phyloP scores from a whole-genome alignment of 306 rosid species.

The Hippophae tibetana region DNA sequence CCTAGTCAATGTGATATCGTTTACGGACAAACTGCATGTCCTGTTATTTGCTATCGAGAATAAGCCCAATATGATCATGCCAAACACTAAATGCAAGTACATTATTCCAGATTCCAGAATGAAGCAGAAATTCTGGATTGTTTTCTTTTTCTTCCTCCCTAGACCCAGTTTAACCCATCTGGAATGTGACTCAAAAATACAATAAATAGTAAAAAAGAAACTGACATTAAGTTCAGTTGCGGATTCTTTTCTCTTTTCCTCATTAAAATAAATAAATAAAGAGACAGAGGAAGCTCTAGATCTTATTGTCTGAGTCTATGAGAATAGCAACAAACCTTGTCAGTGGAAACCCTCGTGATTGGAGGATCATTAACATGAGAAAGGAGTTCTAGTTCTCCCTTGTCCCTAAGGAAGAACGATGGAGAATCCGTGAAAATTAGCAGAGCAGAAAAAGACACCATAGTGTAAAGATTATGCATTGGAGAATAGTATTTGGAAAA shows the following conservation, averaged over 20 bases:
- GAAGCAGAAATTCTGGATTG: no score
- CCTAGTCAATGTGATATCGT: no score
- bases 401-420: constrained; percentile 25
- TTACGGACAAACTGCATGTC: no score
- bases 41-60: no score
- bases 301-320: not conserved
- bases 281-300: not conserved
- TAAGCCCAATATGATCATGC: no score
- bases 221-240: no score
- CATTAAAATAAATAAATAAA: not conserved
- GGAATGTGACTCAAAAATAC: no score
- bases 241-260: not conserved
- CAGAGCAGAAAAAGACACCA: constrained; percentile 1
- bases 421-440: constrained; percentile 4
- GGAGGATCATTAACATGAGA: constrained; percentile 23
- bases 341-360: constrained; percentile 43
- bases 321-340: constrained; percentile 49
- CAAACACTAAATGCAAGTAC: no score
- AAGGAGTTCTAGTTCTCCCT: constrained; percentile 19
- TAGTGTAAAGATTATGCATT: not conserved
- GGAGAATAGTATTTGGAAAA: constrained; percentile 1
- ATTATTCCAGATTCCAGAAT: no score
- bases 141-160: no score
- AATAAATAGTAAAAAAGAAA: no score
- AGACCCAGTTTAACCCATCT: no score